A percentile compares a stretch with the other conserved stretches of the same genome.
These are phyloP conservation scores for Kluyveromyces wickerhamii DNA, from an alignment of 805 yeast genomes.

Conservation along the genomic window DNA sequence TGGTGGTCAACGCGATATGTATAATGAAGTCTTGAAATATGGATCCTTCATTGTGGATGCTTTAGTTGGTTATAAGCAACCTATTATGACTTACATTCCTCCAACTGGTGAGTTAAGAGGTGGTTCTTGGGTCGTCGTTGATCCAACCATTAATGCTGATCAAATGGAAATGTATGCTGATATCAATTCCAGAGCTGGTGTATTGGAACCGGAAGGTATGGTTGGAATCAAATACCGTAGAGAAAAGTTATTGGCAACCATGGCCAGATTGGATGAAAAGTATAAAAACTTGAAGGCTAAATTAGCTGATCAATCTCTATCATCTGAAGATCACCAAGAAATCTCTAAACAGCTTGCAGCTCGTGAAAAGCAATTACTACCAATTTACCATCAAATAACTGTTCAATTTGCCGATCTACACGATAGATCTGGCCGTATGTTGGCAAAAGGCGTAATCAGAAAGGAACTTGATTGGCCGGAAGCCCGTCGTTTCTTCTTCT, in stretches of 20 bases:
- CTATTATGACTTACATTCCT: constrained; percentile 93
- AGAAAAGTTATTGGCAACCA: constrained; percentile 82
- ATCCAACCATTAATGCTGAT: constrained; percentile 92
- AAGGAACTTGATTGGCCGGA: constrained; percentile 79
- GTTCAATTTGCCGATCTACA: constrained; percentile 97
- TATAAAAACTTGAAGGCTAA: constrained; percentile 62
- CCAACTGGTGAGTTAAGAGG: constrained; percentile 99
- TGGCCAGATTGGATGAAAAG: constrained; percentile 77
- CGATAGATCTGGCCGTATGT: constrained; percentile 96
- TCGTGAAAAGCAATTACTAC: constrained; percentile 74
- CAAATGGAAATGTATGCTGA: constrained; percentile 99
- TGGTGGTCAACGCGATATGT: constrained; percentile 99
- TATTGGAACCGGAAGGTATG: constrained; percentile 97
- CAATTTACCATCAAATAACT: constrained; percentile 85
- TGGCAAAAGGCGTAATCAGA: constrained; percentile 85
- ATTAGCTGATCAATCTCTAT: constrained; percentile 43
- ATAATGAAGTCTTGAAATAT: constrained; percentile 92
- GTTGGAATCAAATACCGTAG: constrained; percentile 97
- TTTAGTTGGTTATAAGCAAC: constrained; percentile 90
- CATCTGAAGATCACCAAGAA: constrained; percentile 58
- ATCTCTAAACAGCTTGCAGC: constrained; percentile 58
- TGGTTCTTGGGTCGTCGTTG: constrained; percentile 99
- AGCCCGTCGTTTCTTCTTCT: constrained; percentile 94
- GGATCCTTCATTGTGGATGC: constrained; percentile 98
- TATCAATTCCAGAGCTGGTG: constrained; percentile 93